Evolutionary conservation across 139 green algal genomes (phyloP), one percentile per base, ranked within the genome.

Genomic region (Nannochloris sp.): DNA sequence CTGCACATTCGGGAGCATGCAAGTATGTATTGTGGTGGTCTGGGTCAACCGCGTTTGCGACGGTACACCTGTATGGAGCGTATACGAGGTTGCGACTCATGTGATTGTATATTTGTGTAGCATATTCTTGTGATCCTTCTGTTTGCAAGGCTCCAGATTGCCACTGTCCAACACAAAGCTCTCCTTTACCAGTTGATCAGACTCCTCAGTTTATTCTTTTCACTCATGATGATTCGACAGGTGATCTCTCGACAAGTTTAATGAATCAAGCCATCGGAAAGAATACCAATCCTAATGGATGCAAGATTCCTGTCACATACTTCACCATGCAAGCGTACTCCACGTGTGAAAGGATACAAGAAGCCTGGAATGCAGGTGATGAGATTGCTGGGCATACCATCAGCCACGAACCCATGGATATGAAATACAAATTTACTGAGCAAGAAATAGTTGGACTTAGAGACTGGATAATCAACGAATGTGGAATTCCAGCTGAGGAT

Each of bases 321-420:
- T 64, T 64, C 25, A 64, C 58, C 17, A 64, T 64, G 58, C n/a
- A 59, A 3, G 58, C 20, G 11, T 51, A 49, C n/a, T 57, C 58
- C 16, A 20, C 57, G 29, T 64, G 58, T 31, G 43, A 49, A n/a
- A 30, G 58, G n/a, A 25, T 64, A 11, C 40, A 59, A 51, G 25
- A 49, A 17, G 58, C 58, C 14, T 64, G 17, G 17, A 59, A 64
- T 28, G 25, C 17, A 4, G 66, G 66, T 43, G 51, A 59, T 53
- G 58, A 66, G 5, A 66, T 72, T 36, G 66, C 66, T 23, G 23
- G 40, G 56, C 66, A 72, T 30, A 67, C 66, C 3, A 20, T 20
- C 9, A 49, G 6, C 2, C 66, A 72, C 28, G 20, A 23, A 14
- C 29, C 50, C n/a, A 61, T 70, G 33, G 30, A 23, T 25, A 49